Percentiles rank a stretch among this genome's conserved stretches.
phyloP scores from a whole-genome alignment of 371 early-diverging fungal species.

The Umbelopsis sp. region DNA sequence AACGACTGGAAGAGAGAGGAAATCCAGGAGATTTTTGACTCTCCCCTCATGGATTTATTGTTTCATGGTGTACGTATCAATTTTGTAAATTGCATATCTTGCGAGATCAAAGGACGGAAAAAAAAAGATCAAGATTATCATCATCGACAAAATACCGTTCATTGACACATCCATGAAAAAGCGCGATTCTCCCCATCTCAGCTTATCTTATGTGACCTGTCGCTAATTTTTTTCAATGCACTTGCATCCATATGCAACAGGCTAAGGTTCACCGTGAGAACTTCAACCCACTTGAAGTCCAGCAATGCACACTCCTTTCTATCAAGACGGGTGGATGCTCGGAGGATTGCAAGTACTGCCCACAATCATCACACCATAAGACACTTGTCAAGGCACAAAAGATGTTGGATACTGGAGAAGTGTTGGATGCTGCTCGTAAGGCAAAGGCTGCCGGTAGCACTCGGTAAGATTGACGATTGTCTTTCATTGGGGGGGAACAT shows the following conservation, averaged over 20 bases:
- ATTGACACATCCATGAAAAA: too few species aligned
- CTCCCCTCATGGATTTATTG: constrained; percentile 82
- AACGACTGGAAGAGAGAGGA: constrained; percentile 80
- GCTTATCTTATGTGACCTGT: background rate
- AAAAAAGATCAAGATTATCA: constrained; percentile 15
- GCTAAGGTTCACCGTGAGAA: constrained; percentile 78
- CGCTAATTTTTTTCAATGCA: background rate
- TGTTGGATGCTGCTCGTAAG: constrained; percentile 75
- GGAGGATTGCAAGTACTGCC: constrained; percentile 89
- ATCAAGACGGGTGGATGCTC: constrained; percentile 92
- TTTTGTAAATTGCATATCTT: background rate
- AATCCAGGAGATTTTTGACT: constrained; percentile 77
- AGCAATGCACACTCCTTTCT: constrained; percentile 81
- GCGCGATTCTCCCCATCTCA: background rate
- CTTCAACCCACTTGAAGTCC: constrained; percentile 76
- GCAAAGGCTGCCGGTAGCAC: constrained; percentile 85
- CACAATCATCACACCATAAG: constrained; percentile 79
- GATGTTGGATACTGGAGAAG: constrained; percentile 73
- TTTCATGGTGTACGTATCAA: constrained; percentile 70
- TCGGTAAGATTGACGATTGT: constrained; percentile 36
- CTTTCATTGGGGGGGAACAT: constrained; percentile 27
- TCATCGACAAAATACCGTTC: background rate
- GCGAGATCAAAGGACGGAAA: background rate
- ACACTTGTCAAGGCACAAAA: constrained; percentile 78
- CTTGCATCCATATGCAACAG: constrained; percentile 35